Percentiles rank a stretch among this genome's conserved stretches.
Evolutionary conservation across 805 yeast species (phyloP).

Genomic region (Zygosaccharomyces bisporus): DNA sequence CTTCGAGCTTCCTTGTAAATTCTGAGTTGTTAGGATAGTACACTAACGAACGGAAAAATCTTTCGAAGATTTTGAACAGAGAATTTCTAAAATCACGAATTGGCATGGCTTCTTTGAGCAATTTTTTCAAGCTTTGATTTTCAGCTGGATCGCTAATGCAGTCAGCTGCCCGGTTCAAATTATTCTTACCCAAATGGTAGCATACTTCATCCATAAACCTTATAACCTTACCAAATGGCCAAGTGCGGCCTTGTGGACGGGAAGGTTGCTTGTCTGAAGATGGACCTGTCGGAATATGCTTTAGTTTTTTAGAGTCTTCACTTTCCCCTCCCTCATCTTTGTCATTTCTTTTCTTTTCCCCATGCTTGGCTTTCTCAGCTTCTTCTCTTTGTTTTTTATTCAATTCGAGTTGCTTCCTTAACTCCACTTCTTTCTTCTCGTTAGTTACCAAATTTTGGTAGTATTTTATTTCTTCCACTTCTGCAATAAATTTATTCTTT

Average conservation of each 20-base stretch:
- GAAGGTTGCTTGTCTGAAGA: conserved; percentile 4
- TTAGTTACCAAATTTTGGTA: conserved; percentile 21
- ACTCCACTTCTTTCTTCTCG: conserved; percentile 26
- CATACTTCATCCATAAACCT: conserved; percentile 23
- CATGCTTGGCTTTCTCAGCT: conserved; percentile 11
- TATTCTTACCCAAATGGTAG: conserved; percentile 16
- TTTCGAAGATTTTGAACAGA: conserved; percentile 10
- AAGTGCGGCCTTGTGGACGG: conserved; percentile 2
- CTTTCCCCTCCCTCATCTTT: conserved; percentile 7
- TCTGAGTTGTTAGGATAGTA: conserved; percentile 18
- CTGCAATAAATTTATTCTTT: conserved; percentile 11
- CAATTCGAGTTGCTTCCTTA: conserved; percentile 23
- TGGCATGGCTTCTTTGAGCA: conserved; percentile 11
- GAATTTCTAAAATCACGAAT: conserved; percentile 13
- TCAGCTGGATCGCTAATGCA: conserved; percentile 17
- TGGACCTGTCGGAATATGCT: conserved; percentile 6
- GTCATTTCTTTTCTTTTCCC: conserved; percentile 4
- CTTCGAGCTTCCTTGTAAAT: conserved; percentile 12
- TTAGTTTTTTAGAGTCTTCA: neutral
- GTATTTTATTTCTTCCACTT: conserved; percentile 22
- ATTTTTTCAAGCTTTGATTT: conserved; percentile 9
- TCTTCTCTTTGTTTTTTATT: conserved; percentile 19
- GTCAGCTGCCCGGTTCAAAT: conserved; percentile 15
- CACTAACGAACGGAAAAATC: conserved; percentile 18
- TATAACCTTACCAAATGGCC: conserved; percentile 21